phyloP scores from a whole-genome alignment of 108 stramenopile genomes.

The Fistulifera solaris region DNA sequence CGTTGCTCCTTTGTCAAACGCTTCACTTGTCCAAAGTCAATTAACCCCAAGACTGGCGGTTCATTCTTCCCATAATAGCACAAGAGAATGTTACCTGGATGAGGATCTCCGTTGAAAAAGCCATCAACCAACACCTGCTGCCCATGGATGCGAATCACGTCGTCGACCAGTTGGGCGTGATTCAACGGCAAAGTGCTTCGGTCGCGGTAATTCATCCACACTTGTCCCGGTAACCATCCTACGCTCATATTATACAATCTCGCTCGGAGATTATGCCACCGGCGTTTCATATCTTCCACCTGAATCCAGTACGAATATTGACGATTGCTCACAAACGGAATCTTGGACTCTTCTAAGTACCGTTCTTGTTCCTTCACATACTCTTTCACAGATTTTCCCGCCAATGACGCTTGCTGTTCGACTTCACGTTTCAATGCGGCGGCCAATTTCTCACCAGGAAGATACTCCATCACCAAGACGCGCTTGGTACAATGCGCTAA shows the following conservation, averaged over 20 bases:
- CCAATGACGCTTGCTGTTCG: conserved; percentile 31
- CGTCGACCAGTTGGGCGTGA: conserved; percentile 77
- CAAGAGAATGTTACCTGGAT: conserved; percentile 66
- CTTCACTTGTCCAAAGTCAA: conserved; percentile 85
- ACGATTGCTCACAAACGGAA: conserved; percentile 29
- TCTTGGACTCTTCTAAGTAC: conserved; percentile 29
- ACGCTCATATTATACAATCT: conserved; percentile 43
- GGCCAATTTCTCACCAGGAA: conserved; percentile 66
- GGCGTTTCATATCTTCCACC: conserved; percentile 42
- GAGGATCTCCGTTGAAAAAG: conserved; percentile 64
- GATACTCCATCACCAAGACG: conserved; percentile 79
- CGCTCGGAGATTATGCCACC: conserved; percentile 26
- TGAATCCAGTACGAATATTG: conserved; percentile 52
- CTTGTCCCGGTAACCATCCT: conserved; percentile 49
- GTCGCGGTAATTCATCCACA: conserved; percentile 26
- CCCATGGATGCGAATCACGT: conserved; percentile 62
- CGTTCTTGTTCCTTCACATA: conserved; percentile 32
- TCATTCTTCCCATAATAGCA: conserved; percentile 37
- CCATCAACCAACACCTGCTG: conserved; percentile 69
- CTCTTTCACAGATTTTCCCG: conserved; percentile 34
- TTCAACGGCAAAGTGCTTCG: conserved; percentile 59
- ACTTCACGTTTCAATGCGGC: conserved; percentile 54
- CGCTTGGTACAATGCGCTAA: conserved; percentile 57
- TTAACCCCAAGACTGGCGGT: conserved; percentile 55
- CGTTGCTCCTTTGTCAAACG: conserved; percentile 48